Evolutionary conservation across 2,329 filamentous ascomycete genomes (phyloP).

Genomic region (Ramichloridium luteum): DNA sequence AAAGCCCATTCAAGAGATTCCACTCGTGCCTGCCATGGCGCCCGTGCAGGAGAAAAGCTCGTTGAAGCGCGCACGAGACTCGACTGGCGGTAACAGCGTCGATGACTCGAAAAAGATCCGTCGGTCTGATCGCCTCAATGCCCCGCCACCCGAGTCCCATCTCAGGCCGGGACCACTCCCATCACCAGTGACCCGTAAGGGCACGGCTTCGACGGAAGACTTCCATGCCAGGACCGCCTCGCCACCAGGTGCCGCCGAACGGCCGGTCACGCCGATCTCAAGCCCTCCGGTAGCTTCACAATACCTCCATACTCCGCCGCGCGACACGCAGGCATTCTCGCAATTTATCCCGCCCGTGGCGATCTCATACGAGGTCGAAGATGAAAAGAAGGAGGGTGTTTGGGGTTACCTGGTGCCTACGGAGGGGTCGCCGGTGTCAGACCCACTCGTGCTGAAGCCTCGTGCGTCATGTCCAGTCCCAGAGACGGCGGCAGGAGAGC

Average conservation of each 20-base stretch:
- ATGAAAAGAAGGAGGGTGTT: slow-evolving; percentile 73
- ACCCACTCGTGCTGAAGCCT: slow-evolving; percentile 62
- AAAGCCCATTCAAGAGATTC: too few relatives aligned
- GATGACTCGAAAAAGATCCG: slow-evolving; percentile 70
- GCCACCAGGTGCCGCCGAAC: slow-evolving; percentile 42
- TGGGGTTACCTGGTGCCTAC: slow-evolving; percentile 92
- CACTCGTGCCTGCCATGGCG: too few relatives aligned
- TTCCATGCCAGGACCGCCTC: slow-evolving; percentile 57
- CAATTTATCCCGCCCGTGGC: slow-evolving; percentile 65
- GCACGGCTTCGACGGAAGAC: slow-evolving; percentile 56
- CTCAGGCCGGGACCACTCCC: slow-evolving; percentile 60
- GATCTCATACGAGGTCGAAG: slow-evolving; percentile 67
- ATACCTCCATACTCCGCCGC: slow-evolving; percentile 51
- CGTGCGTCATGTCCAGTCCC: slow-evolving; percentile 57
- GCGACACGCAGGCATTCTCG: slow-evolving; percentile 67
- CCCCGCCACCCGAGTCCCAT: slow-evolving; percentile 27
- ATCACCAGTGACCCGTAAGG: slow-evolving; percentile 63
- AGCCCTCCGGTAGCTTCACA: slow-evolving; percentile 18
- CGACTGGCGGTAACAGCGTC: slow-evolving; percentile 51
- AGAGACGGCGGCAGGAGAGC: slow-evolving; percentile 24
- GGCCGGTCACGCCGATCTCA: slow-evolving; percentile 35
- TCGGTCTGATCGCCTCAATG: slow-evolving; percentile 54
- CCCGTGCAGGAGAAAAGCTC: slow-evolving; percentile 55
- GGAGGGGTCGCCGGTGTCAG: slow-evolving; percentile 32
- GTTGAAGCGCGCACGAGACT: slow-evolving; percentile 68